Conservation (phyloP, 768 basidiomycete species). For the Dioszegia aurantiaca region DNA sequence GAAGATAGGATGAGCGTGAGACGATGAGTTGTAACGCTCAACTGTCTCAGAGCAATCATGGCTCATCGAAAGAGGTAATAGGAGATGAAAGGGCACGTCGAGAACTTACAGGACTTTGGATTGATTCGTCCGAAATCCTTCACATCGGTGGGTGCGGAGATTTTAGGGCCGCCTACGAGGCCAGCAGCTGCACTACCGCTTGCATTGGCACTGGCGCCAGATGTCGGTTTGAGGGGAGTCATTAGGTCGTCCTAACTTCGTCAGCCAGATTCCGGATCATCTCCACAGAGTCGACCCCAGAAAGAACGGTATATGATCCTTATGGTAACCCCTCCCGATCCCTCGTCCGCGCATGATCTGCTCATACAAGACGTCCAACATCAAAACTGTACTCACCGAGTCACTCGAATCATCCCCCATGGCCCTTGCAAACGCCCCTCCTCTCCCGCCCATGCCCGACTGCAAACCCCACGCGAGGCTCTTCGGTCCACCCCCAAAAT, state of each 20-base stretch:
- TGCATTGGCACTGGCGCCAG: constrained; percentile 56
- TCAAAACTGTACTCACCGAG: constrained; percentile 25
- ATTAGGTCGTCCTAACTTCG: constrained; percentile 38
- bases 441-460: constrained; percentile 30
- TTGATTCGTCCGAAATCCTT: constrained; percentile 27
- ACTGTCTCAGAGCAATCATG: no score
- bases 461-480: constrained; percentile 2
- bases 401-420: constrained; percentile 47
- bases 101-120: constrained; percentile 31
- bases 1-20: no score
- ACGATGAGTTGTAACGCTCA: no score
- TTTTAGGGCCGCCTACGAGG: constrained; percentile 58
- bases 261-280: neutral
- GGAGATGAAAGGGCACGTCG: no score
- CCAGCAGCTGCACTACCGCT: constrained; percentile 56
- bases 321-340: neutral
- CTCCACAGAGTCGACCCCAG: no score
- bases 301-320: no score
- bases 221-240: constrained; percentile 31
- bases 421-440: constrained; percentile 39
- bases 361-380: neutral
- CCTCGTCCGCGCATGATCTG: neutral
- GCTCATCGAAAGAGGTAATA: no score
- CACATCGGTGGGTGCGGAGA: constrained; percentile 49
- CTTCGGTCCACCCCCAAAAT: no score